Percentiles rank a stretch among this genome's conserved stretches.
phyloP scores from a whole-genome alignment of 208 protist genomes.

The Polymyxa betae region DNA sequence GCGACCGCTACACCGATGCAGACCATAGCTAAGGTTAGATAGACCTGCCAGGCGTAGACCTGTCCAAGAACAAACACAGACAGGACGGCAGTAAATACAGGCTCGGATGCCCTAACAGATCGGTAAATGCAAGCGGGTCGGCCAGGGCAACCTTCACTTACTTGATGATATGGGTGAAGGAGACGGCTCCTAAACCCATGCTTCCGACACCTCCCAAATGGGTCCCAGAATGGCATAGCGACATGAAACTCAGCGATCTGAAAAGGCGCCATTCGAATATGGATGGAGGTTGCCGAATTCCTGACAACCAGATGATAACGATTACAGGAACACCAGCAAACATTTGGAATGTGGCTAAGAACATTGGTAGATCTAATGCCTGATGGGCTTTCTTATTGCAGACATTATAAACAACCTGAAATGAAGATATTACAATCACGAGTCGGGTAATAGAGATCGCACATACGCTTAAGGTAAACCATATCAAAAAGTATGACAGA shows the following conservation, averaged over 20 bases:
- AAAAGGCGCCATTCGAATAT: neutral
- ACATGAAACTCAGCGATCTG: neutral
- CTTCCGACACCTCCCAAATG: neutral
- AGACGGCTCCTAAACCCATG: conserved; percentile 28
- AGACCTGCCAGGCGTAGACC: conserved; percentile 22
- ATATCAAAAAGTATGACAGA: neutral
- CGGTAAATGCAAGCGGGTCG: neutral
- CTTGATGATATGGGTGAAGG: conserved; percentile 50
- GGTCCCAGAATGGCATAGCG: neutral
- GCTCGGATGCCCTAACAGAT: neutral
- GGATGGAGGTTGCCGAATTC: neutral
- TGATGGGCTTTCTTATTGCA: conserved; percentile 27
- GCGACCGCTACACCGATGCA: conserved; percentile 22
- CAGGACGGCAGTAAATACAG: neutral
- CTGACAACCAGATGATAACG: conserved; percentile 1
- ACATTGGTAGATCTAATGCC: neutral
- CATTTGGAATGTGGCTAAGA: neutral
- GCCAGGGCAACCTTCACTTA: neutral
- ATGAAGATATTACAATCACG: neutral
- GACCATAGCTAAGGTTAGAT: neutral
- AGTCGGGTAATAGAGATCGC: neutral
- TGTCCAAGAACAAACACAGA: neutral
- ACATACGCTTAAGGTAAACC: neutral
- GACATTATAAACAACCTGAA: neutral
- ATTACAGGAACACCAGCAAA: conserved; percentile 1